Evolutionary conservation across 1,139 yeast species (phyloP).

Genomic region (Oligophagozyma castellii): DNA sequence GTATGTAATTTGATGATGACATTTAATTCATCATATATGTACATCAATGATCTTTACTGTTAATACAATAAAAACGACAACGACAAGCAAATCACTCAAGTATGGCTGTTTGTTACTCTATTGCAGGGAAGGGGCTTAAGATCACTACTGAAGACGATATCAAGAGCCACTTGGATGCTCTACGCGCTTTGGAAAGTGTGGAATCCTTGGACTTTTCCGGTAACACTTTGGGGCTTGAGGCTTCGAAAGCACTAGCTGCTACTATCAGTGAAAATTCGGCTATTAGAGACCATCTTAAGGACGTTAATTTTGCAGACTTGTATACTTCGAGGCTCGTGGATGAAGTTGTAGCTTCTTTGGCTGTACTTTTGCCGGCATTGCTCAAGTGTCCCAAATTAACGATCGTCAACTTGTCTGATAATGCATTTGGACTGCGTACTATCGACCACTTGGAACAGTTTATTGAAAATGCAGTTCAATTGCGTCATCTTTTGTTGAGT

Average conservation of each 20-base stretch:
- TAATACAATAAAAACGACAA: no score
- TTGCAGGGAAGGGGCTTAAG: constrained; percentile 68
- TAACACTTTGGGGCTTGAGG: constrained; percentile 86
- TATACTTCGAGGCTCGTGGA: constrained; percentile 91
- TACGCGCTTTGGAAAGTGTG: constrained; percentile 26
- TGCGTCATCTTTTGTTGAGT: constrained; percentile 76
- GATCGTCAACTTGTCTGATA: constrained; percentile 77
- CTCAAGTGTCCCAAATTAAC: constrained; percentile 53
- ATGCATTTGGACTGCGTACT: constrained; percentile 93
- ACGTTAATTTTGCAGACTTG: constrained; percentile 76
- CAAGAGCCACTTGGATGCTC: constrained; percentile 44
- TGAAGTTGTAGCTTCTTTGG: constrained; percentile 81
- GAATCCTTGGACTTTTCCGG: constrained; percentile 70
- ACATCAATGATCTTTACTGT: no score
- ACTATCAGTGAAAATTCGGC: constrained; percentile 32
- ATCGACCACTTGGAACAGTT: constrained; percentile 78
- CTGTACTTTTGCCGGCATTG: constrained; percentile 57
- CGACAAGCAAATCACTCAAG: no score
- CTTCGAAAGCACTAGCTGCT: constrained; percentile 59
- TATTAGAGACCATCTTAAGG: constrained; percentile 39
- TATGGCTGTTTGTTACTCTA: no score
- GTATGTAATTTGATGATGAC: no score
- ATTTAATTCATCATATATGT: no score
- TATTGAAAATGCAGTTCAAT: constrained; percentile 58
- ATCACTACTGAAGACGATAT: constrained; percentile 65